Evolutionary conservation across 2,329 filamentous ascomycete species (phyloP), one percentile per base, ranked within the genome.

Genomic region (Alternaria metachromatica): DNA sequence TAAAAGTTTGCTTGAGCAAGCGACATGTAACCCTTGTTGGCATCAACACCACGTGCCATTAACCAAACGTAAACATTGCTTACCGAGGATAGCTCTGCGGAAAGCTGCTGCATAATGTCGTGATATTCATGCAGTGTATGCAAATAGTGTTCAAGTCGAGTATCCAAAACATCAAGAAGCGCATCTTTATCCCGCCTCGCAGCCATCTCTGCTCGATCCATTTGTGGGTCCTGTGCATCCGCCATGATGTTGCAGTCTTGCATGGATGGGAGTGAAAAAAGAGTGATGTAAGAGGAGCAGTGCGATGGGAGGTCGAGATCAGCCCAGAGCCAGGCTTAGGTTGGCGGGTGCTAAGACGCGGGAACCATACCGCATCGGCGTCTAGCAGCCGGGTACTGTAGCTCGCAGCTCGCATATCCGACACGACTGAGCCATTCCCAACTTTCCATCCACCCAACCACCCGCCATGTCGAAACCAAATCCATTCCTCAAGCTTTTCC

Each of bases 1-100:
- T 87, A 83, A 79, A 92, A 94, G 80, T 94, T 93, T 65, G 92
- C 92, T 61, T 91, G 87, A n/a, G 92, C 90, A 44, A 94, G 83
- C 67, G 82, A 80, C 28, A 86, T 72, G 65, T 79, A 84, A 7
- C 82, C 83, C 81, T 84, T 15, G 18, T 6, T 33, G 11, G 49
- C 9, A 51, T 63, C 30, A 64, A 49, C 25, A 58, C 30, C 21
- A 9, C 3, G 48, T 33, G 6, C 25, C 23, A 26, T 26, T 1
- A 15, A 30, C 23, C 4, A 37, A 2, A n/a, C 3, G 28, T 6
- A 25, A 23, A 11, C 8, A 41, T 5, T 9, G 46, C 71, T 83
- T 81, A 91, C 84, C 55, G 81, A 80, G 20, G 85, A 81, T 67
- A 92, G 86, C 20, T 87, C 80, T 12, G 77, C 74, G 46, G 83